Conservation (phyloP, 1,284 basidiomycete species). For the Moniliella sp. region DNA sequence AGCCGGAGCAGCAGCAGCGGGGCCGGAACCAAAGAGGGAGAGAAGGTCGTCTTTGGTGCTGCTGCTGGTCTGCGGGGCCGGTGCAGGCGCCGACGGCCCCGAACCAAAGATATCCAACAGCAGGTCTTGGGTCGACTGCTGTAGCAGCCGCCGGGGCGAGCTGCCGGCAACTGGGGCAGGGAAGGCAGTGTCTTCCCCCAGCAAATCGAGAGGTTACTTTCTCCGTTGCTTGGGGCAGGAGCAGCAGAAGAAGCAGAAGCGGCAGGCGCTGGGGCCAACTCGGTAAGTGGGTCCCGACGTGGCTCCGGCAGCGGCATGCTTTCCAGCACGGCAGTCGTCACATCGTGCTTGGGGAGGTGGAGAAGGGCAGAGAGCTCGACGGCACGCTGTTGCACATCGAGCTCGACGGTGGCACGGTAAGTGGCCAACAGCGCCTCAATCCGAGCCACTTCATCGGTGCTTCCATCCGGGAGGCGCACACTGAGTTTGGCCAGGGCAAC, state of each 20-base stretch:
- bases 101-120: conserved; percentile 76
- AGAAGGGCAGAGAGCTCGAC: conserved; percentile 81
- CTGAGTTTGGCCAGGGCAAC: conserved; percentile 75
- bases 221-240: conserved; percentile 20
- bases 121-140: conserved; percentile 62
- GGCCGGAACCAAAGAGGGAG: conserved; percentile 80
- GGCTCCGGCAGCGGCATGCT: conserved; percentile 94
- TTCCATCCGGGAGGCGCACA: conserved; percentile 44
- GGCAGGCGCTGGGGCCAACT: conserved; percentile 24
- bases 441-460: conserved; percentile 47
- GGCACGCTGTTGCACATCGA: conserved; percentile 83
- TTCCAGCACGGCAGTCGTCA: conserved; percentile 74
- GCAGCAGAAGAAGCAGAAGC: too few relatives aligned
- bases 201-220: conserved; percentile 18
- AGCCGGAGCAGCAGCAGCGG: conserved; percentile 29
- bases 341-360: conserved; percentile 40
- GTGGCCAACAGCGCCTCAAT: conserved; percentile 50
- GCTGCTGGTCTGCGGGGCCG: conserved; percentile 4
- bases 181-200: conserved; percentile 21
- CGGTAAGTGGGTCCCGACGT: conserved; percentile 19
- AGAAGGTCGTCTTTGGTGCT: conserved; percentile 43
- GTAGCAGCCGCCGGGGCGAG: too few relatives aligned
- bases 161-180: conserved; percentile 2
- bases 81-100: conserved; percentile 36
- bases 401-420: conserved; percentile 58